Evolutionary conservation across 2,329 filamentous ascomycete species (phyloP).

Genomic region (Chrysoporthe puriensis): DNA sequence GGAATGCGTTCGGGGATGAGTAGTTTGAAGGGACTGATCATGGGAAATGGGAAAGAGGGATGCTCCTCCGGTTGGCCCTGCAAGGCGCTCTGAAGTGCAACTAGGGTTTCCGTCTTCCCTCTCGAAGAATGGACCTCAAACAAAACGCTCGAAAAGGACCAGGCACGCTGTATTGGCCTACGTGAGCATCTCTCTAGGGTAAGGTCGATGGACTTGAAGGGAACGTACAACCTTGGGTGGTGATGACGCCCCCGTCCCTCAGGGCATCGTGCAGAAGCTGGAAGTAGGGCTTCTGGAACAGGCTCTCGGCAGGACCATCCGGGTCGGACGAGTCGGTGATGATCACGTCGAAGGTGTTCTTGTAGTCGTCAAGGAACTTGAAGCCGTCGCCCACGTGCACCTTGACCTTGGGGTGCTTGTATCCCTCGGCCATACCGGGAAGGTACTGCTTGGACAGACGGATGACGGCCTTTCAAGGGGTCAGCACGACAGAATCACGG

Average conservation of each 20-base stretch:
- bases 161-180: slow-evolving; percentile 41
- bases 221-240: slow-evolving; percentile 99
- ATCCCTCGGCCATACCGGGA: slow-evolving; percentile 89
- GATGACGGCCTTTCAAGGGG: slow-evolving; percentile 75
- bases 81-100: slow-evolving; percentile 16
- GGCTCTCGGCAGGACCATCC: slow-evolving; percentile 90
- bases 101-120: slow-evolving; percentile 6
- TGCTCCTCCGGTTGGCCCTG: slow-evolving; percentile 8
- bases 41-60: not conserved
- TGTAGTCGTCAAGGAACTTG: slow-evolving; percentile 96
- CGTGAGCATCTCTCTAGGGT: slow-evolving; percentile 34
- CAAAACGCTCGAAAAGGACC: slow-evolving; percentile 29
- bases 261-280: slow-evolving; percentile 89
- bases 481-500: not conserved
- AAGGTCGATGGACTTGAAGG: slow-evolving; percentile 55
- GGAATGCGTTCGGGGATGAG: not conserved
- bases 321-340: slow-evolving; percentile 99
- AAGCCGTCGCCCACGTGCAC: slow-evolving; percentile 96
- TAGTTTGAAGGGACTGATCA: not conserved
- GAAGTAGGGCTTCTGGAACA: slow-evolving; percentile 99
- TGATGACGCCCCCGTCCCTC: slow-evolving; percentile 94
- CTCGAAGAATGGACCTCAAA: slow-evolving; percentile 15
- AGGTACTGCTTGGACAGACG: slow-evolving; percentile 98
- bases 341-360: slow-evolving; percentile 98
- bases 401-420: slow-evolving; percentile 91